phyloP scores from a whole-genome alignment of 2,329 filamentous ascomycete species.

The Chalaropsis ovoidea region DNA sequence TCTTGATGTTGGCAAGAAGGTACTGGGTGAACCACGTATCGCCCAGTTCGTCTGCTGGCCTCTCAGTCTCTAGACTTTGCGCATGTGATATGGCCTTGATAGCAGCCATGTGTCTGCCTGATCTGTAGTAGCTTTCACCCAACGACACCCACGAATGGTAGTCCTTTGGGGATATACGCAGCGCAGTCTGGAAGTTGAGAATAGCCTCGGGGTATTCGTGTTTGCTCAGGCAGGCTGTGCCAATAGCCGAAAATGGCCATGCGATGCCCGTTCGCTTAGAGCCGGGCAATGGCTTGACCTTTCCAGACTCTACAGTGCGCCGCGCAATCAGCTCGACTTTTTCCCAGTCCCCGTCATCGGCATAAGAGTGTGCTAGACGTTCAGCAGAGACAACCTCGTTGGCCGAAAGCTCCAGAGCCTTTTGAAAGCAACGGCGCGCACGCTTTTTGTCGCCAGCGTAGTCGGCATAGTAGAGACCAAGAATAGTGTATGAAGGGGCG shows the following conservation, averaged over 20 bases:
- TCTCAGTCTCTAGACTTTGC: constrained; percentile 55
- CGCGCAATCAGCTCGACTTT: constrained; percentile 87
- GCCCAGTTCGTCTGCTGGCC: constrained; percentile 40
- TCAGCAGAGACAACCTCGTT: constrained; percentile 82
- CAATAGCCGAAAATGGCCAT: constrained; percentile 90
- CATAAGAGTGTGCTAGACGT: constrained; percentile 73
- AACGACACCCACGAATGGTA: constrained; percentile 95
- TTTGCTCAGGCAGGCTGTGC: constrained; percentile 88
- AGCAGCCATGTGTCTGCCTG: constrained; percentile 86
- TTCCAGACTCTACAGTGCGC: constrained; percentile 88
- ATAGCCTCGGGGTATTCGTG: constrained; percentile 84
- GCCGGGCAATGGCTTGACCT: constrained; percentile 77
- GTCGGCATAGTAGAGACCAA: constrained; percentile 84
- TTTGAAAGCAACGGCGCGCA: constrained; percentile 87
- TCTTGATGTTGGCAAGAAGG: constrained; percentile 89
- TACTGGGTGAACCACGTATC: constrained; percentile 94
- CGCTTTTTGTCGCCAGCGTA: constrained; percentile 80
- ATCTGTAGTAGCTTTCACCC: constrained; percentile 94
- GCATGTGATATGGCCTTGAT: constrained; percentile 84
- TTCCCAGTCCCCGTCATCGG: constrained; percentile 89
- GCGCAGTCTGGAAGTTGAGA: constrained; percentile 79
- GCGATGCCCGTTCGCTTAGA: constrained; percentile 88
- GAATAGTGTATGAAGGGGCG: constrained; percentile 80
- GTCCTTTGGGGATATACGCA: constrained; percentile 72
- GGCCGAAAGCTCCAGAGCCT: constrained; percentile 84